These are phyloP conservation scores for Massarina eburnea DNA, from an alignment of 2,329 filamentous ascomycete genomes.

Conservation along the genomic window DNA sequence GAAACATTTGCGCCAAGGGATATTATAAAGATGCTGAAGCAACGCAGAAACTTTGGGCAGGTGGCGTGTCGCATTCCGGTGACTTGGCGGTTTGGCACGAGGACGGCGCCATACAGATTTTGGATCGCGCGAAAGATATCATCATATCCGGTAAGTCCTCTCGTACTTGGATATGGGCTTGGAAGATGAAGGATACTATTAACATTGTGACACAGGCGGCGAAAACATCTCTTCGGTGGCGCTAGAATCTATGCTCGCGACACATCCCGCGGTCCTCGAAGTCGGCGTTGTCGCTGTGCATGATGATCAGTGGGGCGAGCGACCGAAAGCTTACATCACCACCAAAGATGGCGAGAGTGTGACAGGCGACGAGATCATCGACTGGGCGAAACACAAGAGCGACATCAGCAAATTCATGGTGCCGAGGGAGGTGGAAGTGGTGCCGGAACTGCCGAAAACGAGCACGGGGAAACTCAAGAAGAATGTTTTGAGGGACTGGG, in stretches of 20 bases:
- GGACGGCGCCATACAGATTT: conserved; percentile 87
- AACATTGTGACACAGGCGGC: conserved; percentile 63
- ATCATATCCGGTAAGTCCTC: conserved; percentile 81
- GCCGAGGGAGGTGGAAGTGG: conserved; percentile 70
- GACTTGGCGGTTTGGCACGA: conserved; percentile 92
- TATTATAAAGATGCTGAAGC: conserved; percentile 91
- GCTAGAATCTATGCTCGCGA: conserved; percentile 83
- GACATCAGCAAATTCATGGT: conserved; percentile 91
- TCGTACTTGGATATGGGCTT: too few species aligned
- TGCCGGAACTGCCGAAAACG: conserved; percentile 91
- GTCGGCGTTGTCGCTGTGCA: conserved; percentile 85
- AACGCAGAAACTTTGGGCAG: conserved; percentile 82
- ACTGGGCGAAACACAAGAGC: conserved; percentile 81
- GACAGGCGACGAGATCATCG: conserved; percentile 69
- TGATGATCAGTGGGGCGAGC: conserved; percentile 91
- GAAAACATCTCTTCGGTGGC: conserved; percentile 97
- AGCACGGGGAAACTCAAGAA: conserved; percentile 97
- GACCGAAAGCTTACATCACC: conserved; percentile 93
- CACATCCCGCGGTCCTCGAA: conserved; percentile 87
- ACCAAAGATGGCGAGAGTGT: conserved; percentile 63
- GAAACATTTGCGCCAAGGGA: conserved; percentile 88
- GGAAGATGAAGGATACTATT: too few species aligned
- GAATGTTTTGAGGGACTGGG: conserved; percentile 88
- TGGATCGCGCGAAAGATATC: conserved; percentile 94
- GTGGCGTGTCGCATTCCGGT: conserved; percentile 84